Base-by-base conservation (phyloP, 176 grass and related monocot species). In the Canna indica region DNA sequence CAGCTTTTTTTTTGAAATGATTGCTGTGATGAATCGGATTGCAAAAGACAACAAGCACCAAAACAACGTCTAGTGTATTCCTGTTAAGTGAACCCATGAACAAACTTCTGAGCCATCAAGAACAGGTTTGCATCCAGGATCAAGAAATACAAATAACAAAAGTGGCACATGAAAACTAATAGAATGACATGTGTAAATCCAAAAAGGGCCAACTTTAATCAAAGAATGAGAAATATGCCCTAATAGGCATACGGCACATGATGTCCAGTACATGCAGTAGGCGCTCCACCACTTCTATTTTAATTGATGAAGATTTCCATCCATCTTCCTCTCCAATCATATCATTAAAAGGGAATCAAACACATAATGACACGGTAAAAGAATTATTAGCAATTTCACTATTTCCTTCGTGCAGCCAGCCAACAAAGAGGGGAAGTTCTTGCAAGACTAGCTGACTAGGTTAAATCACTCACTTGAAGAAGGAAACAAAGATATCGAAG, bases 241-340 rank as follows among this genome's bases (percentile, higher is more conserved):
- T 75, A 97, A 15, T 38, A 92, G 79, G 64, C 93, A 97, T 69
- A 87, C 86, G 38, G 86, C 68, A 83, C 93, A 97, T 77, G 92
- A 81, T 71, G 88, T 88, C 93, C 88, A 97, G n/a, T n/a, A n/a
- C n/a, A 97, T 70, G 92, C 83, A 78, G 81, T 81, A 85, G 92
- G 93, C 67, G 91, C 86, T 85, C 77, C 83, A 97, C 93, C 93
- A 27, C 88, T 92, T 81, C n/a, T 92, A 77, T 81, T 92, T 97
- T 59, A 97, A 57, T 18, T 79, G 72, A 36, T 79, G 83, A 79
- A 97, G 76, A 79, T 90, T 97, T 76, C 85, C 86, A 22, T 85
- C 74, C 93, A 85, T 92, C 79, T 92, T 97, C 82, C 74, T 97
- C 84, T 90, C 84, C n/a, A n/a, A n/a, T n/a, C n/a, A n/a, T n/a